Base-by-base conservation (phyloP, 1,284 basidiomycete genomes). In the Cutaneotrichosporon sp. region DNA sequence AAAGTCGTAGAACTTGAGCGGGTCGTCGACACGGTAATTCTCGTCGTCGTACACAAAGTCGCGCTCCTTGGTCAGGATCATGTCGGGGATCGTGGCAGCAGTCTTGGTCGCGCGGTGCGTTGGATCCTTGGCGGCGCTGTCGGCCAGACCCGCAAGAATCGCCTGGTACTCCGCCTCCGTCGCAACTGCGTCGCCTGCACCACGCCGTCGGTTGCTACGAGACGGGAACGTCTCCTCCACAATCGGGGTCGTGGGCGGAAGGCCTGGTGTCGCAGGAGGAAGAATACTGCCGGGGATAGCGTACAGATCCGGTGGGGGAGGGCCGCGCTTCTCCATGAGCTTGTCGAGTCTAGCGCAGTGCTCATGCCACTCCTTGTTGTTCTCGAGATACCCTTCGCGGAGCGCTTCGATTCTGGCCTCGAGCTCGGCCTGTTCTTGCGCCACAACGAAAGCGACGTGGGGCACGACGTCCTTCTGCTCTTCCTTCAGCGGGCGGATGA, bases 111-210 rank as follows among this genome's bases (percentile, higher is more conserved):
- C 90, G 19, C 97, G 83, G 61, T 88, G 83, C 61, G 83, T 88
- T 0, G 93, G 91, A 73, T 97, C 92, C 41, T 87, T 90, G 51
- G 90, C 83, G 60, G 94, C 93, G 59, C 93, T 90, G 61, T 87
- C 89, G 43, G 91, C 92, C 34, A 97, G 78, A 64, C 86, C 91
- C 11, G 90, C 90, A 51, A 97, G 85, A 67, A 97, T 93, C 75
- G 93, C 91, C 66, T 97, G 88, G 82, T 97, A 93, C 78, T 97
- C 94, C 52, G 96, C 81, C 72, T 97, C 94, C 17, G 91, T 92
- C 2, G 90, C 84, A 11, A 94, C 92, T 7, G 89, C 86, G 71
- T 97, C 93, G 20, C 90, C 90, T 57, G 53, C 57, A 20, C 59
- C 61, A 45, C 68, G 58, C 17, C 65, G 59, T 12, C 68, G 62